phyloP scores from a whole-genome alignment of 768 basidiomycete species.

The Suillus paluster region DNA sequence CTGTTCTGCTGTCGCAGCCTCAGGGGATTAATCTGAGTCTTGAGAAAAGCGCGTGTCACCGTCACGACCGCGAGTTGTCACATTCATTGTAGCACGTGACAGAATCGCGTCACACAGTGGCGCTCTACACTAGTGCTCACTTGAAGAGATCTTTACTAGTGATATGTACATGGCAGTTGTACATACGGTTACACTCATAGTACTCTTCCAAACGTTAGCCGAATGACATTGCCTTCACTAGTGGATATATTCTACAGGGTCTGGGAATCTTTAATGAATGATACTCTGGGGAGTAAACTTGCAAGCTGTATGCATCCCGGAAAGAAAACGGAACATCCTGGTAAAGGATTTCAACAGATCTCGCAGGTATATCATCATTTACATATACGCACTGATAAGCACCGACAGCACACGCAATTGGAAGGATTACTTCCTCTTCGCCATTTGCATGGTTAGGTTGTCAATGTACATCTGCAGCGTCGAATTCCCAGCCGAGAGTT shows the following conservation, averaged over 20 bases:
- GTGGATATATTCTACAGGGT: too few relatives aligned
- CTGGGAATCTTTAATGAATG: too few relatives aligned
- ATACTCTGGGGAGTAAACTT: too few relatives aligned
- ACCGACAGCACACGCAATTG: not conserved
- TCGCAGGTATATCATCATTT: too few relatives aligned
- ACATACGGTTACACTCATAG: too few relatives aligned
- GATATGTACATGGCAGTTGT: too few relatives aligned
- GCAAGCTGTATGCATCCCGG: too few relatives aligned
- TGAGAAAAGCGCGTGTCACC: slow-evolving; percentile 4
- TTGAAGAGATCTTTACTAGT: too few relatives aligned
- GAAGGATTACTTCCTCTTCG: slow-evolving; percentile 62
- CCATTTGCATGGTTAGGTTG: slow-evolving; percentile 87
- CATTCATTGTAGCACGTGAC: not conserved
- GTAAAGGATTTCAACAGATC: not conserved
- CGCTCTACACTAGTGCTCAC: too few relatives aligned
- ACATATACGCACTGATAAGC: not conserved
- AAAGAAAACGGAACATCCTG: not conserved
- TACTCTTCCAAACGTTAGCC: too few relatives aligned
- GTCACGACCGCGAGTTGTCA: not conserved
- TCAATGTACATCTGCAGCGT: slow-evolving; percentile 90
- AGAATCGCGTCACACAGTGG: not conserved
- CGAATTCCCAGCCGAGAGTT: slow-evolving; percentile 75
- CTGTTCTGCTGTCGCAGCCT: not conserved
- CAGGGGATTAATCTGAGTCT: slow-evolving; percentile 1
- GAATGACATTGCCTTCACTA: too few relatives aligned